phyloP scores from a whole-genome alignment of 768 basidiomycete genomes.

The Tricholoma bakamatsutake region DNA sequence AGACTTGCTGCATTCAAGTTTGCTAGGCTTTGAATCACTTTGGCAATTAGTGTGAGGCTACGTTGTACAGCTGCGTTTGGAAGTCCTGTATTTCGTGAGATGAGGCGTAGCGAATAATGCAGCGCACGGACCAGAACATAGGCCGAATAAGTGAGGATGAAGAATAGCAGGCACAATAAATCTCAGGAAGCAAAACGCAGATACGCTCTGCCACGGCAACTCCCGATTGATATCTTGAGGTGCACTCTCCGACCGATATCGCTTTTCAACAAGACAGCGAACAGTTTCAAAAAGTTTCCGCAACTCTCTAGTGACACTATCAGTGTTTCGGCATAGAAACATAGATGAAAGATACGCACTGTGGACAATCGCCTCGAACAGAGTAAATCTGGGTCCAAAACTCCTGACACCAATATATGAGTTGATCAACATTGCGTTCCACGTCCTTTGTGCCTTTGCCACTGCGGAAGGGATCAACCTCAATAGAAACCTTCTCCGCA shows the following conservation, averaged over 20 bases:
- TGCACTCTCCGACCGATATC: conserved; percentile 40
- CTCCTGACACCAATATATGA: conserved; percentile 74
- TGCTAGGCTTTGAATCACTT: conserved; percentile 85
- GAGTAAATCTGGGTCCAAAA: conserved; percentile 82
- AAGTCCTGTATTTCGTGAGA: conserved; percentile 42
- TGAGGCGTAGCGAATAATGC: not conserved
- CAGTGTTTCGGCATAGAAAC: conserved; percentile 5
- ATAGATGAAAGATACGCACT: conserved; percentile 39
- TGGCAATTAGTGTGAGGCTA: conserved; percentile 79
- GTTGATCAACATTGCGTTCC: conserved; percentile 59
- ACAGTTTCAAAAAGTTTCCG: conserved; percentile 64
- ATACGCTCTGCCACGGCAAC: conserved; percentile 77
- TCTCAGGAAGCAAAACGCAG: conserved; percentile 84
- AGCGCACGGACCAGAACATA: conserved; percentile 57
- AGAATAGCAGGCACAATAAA: conserved; percentile 89
- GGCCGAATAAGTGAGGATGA: conserved; percentile 80
- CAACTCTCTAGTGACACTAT: conserved; percentile 52
- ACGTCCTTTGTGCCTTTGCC: conserved; percentile 55
- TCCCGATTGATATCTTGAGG: conserved; percentile 42
- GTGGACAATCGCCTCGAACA: conserved; percentile 65
- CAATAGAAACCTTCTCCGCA: conserved; percentile 69
- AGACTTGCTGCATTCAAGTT: conserved; percentile 68
- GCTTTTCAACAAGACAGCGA: conserved; percentile 64
- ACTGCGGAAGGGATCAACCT: conserved; percentile 73
- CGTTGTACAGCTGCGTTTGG: conserved; percentile 65